These are phyloP conservation scores for Fraxinus greggii DNA, from an alignment of 305 asterid species.

Conservation along the genomic window DNA sequence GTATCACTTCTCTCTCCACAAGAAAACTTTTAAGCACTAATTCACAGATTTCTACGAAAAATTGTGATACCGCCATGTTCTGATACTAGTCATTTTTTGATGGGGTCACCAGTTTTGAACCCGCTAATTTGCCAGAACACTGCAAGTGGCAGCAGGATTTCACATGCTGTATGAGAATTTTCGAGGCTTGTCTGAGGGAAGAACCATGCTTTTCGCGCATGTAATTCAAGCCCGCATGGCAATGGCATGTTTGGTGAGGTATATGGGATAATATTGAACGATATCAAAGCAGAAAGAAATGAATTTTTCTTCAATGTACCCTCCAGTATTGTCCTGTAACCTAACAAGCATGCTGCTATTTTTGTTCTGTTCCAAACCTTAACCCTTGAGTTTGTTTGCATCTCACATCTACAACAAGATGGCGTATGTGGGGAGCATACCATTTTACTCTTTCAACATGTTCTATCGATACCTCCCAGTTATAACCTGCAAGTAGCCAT, in stretches of 20 bases:
- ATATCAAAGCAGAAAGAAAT: background rate
- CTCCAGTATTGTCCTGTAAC: background rate
- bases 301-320: background rate
- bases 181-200: background rate
- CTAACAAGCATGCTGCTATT: background rate
- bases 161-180: background rate
- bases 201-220: background rate
- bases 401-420: conserved; percentile 76
- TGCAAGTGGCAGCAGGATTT: background rate
- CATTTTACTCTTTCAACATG: conserved; percentile 92
- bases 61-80: background rate
- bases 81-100: background rate
- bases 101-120: background rate
- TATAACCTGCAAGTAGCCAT: conserved; percentile 48
- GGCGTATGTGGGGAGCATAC: conserved; percentile 95
- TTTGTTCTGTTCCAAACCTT: background rate
- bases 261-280: background rate
- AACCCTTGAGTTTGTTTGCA: conserved; percentile 36
- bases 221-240: background rate
- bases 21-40: background rate
- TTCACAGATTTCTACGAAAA: background rate
- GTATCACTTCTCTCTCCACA: background rate
- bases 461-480: conserved; percentile 69
- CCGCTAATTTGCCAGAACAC: background rate
- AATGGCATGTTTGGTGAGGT: background rate